Percentiles rank a stretch among this genome's conserved stretches.
Conservation (phyloP, 1,284 basidiomycete species). For the Cryptococcus jaspeensis region DNA sequence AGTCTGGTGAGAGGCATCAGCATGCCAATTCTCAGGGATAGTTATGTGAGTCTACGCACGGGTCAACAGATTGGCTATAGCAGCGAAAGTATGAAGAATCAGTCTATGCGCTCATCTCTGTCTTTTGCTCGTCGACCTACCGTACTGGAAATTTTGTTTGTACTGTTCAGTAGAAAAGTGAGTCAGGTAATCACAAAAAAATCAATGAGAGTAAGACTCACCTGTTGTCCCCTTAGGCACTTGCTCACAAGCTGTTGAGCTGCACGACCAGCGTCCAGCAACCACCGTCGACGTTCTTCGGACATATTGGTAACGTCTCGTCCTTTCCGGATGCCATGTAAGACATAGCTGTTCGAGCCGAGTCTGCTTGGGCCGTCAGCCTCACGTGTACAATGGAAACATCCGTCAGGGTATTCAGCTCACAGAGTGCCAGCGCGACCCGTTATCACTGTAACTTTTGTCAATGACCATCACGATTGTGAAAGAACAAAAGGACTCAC, state of each 20-base stretch:
- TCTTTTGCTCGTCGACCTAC: conserved; percentile 3
- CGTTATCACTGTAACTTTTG: conserved; percentile 17
- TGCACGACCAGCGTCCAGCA: conserved; percentile 27
- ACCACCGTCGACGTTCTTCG: conserved; percentile 18
- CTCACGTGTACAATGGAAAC: not conserved
- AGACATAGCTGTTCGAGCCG: conserved; percentile 33
- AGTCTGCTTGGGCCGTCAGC: conserved; percentile 12
- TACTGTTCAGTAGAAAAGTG: conserved; percentile 17
- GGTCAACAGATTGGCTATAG: conserved; percentile 31
- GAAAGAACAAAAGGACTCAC: conserved; percentile 14
- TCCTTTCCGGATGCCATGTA: conserved; percentile 31
- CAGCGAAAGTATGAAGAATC: not conserved
- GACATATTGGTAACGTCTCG: conserved; percentile 28
- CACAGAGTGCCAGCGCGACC: conserved; percentile 16
- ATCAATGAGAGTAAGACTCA: not conserved
- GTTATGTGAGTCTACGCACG: conserved; percentile 9
- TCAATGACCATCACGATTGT: not conserved
- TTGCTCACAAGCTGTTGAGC: conserved; percentile 32
- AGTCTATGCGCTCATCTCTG: not conserved
- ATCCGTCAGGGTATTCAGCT: not conserved
- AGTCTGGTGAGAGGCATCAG: conserved; percentile 13
- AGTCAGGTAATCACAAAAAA: not conserved
- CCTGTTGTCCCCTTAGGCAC: conserved; percentile 24
- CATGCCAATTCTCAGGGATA: not conserved
- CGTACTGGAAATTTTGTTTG: conserved; percentile 28